phyloP scores from a whole-genome alignment of 345 rosid species.

The Salix suchowensis region DNA sequence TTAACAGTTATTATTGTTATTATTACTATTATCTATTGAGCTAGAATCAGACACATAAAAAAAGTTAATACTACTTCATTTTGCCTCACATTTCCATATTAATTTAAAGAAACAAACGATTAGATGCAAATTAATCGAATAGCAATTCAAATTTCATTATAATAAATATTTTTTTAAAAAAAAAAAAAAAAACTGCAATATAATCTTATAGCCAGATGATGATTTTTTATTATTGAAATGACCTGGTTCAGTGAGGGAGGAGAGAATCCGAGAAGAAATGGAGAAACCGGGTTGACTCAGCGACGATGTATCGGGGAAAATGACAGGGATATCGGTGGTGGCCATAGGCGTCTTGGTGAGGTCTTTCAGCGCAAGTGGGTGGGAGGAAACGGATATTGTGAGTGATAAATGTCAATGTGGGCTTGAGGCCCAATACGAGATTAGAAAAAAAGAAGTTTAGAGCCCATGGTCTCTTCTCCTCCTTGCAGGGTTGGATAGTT shows the following conservation, averaged over 20 bases:
- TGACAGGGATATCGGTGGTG: constrained; percentile 18
- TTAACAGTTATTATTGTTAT: background rate
- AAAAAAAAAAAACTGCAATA: background rate
- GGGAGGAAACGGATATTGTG: background rate
- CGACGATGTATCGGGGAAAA: constrained; percentile 6
- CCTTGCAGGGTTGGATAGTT: too few species aligned
- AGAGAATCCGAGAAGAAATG: background rate
- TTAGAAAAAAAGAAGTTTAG: background rate
- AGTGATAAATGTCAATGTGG: background rate
- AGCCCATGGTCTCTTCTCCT: background rate
- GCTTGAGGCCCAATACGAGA: background rate
- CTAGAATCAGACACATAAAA: background rate
- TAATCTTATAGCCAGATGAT: background rate
- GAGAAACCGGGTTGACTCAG: constrained; percentile 5
- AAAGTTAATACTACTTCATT: background rate
- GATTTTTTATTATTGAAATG: background rate
- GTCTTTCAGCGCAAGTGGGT: background rate
- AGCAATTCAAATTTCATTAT: background rate
- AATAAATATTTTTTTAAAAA: too few species aligned
- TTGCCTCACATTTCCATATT: background rate
- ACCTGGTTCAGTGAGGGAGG: background rate
- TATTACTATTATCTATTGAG: background rate
- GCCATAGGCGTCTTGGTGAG: constrained; percentile 34
- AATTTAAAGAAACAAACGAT: background rate
- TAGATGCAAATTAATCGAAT: background rate